Evolutionary conservation across 2,329 filamentous ascomycete species (phyloP).

Genomic region (Leptosphaerulina australis): DNA sequence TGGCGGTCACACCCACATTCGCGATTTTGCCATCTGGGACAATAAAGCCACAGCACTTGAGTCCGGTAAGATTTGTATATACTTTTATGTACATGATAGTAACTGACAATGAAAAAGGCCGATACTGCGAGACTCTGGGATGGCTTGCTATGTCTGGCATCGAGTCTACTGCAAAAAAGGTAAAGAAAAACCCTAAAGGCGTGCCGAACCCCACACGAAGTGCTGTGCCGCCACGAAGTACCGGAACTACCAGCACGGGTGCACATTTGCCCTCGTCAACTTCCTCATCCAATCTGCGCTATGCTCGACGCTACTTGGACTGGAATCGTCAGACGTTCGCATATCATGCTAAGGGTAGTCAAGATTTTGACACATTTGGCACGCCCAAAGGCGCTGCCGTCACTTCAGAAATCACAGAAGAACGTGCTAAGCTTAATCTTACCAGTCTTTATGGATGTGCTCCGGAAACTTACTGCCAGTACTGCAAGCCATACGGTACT

Average conservation of each 20-base stretch:
- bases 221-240: conserved; percentile 37
- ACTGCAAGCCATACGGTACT: conserved; percentile 60
- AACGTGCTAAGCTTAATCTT: conserved; percentile 61
- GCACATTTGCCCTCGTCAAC: conserved; percentile 46
- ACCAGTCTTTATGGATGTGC: conserved; percentile 65
- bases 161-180: conserved; percentile 53
- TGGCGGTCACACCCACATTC: conserved; percentile 68
- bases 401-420: conserved; percentile 57
- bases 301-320: conserved; percentile 68
- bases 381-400: conserved; percentile 55
- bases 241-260: conserved; percentile 33
- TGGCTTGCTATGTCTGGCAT: conserved; percentile 70
- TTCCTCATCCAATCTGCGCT: conserved; percentile 48
- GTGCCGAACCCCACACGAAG: conserved; percentile 53
- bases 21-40: conserved; percentile 70
- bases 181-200: conserved; percentile 48
- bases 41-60: conserved; percentile 66
- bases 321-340: conserved; percentile 71
- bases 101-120: conserved; percentile 39
- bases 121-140: conserved; percentile 72
- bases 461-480: conserved; percentile 64
- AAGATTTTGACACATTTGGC: conserved; percentile 55
- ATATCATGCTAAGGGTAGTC: conserved; percentile 64
- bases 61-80: conserved; percentile 50
- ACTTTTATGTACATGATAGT: not conserved